Evolutionary conservation across 768 basidiomycete species (phyloP).

Genomic region (Aureoboletus auriporus): DNA sequence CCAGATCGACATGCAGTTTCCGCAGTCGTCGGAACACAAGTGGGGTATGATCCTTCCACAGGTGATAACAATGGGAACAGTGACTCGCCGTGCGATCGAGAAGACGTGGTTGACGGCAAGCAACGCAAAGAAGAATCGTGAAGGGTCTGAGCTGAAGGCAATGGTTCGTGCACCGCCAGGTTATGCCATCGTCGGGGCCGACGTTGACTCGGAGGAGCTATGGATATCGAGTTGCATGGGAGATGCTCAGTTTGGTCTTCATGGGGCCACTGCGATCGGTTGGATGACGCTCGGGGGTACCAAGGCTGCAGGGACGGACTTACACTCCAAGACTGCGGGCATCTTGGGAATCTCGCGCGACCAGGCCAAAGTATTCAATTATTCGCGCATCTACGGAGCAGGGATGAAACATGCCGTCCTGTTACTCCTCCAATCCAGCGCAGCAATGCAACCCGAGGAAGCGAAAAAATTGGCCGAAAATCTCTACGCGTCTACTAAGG

Average conservation of each 20-base stretch:
- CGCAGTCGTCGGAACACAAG: constrained; percentile 36
- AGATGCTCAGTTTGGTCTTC: constrained; percentile 94
- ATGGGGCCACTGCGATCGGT: constrained; percentile 94
- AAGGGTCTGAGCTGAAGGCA: constrained; percentile 97
- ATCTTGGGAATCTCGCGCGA: constrained; percentile 93
- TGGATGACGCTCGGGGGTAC: constrained; percentile 99
- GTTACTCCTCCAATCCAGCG: constrained; percentile 80
- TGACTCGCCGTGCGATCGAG: constrained; percentile 95
- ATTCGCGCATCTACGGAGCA: constrained; percentile 98
- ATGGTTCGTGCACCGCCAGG: constrained; percentile 95
- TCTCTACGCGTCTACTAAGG: constrained; percentile 91
- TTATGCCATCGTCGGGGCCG: constrained; percentile 93
- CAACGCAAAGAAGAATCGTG: constrained; percentile 95
- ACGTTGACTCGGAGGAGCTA: constrained; percentile 97
- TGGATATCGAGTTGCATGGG: constrained; percentile 99
- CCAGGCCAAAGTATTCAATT: constrained; percentile 98
- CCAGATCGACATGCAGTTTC: constrained; percentile 50
- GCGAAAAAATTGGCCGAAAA: constrained; percentile 80
- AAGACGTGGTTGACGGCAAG: constrained; percentile 98
- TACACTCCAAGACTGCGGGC: constrained; percentile 93
- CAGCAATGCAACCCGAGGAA: constrained; percentile 70
- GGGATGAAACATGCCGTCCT: constrained; percentile 92
- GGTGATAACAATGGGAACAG: constrained; percentile 97
- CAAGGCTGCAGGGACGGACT: constrained; percentile 88
- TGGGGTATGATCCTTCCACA: constrained; percentile 95